Evolutionary conservation across 805 yeast genomes (phyloP).

Genomic region (Zygoascus biomembranicola): DNA sequence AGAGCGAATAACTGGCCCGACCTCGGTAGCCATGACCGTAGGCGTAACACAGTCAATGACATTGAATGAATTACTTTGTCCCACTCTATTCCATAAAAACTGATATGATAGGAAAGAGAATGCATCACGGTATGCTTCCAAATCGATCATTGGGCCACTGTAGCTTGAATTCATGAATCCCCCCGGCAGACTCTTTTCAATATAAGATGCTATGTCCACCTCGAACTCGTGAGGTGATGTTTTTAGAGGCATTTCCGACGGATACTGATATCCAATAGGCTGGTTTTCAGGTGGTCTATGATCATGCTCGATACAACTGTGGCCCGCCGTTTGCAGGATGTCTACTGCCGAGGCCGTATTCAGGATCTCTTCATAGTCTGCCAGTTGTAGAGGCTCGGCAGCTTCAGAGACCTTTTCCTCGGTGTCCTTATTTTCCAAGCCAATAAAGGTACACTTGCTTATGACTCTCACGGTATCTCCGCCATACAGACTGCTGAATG

Average conservation of each 20-base stretch:
- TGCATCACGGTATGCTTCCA: conserved; percentile 5
- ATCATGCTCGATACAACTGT: not conserved
- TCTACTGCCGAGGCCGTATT: conserved; percentile 7
- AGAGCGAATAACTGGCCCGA: conserved; percentile 23
- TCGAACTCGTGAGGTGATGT: not conserved
- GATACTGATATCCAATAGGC: not conserved
- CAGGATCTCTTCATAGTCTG: not conserved
- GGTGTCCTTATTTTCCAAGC: not conserved
- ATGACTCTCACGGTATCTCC: conserved; percentile 13
- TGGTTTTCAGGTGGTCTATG: not conserved
- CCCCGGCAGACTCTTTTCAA: not conserved
- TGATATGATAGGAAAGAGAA: conserved; percentile 8
- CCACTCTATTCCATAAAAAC: not conserved
- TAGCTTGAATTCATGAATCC: not conserved
- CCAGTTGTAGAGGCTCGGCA: not conserved
- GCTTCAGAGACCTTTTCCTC: not conserved
- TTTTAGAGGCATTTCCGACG: not conserved
- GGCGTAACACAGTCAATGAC: conserved; percentile 11
- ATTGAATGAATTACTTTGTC: not conserved
- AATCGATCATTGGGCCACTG: conserved; percentile 1
- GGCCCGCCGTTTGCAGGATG: not conserved
- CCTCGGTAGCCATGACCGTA: conserved; percentile 13
- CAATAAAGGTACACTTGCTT: conserved; percentile 13
- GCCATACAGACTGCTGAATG: not conserved
- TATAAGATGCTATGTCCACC: not conserved